Evolutionary conservation across 495 filamentous ascomycete genomes (phyloP).

Genomic region (Cryomyces antarcticus): DNA sequence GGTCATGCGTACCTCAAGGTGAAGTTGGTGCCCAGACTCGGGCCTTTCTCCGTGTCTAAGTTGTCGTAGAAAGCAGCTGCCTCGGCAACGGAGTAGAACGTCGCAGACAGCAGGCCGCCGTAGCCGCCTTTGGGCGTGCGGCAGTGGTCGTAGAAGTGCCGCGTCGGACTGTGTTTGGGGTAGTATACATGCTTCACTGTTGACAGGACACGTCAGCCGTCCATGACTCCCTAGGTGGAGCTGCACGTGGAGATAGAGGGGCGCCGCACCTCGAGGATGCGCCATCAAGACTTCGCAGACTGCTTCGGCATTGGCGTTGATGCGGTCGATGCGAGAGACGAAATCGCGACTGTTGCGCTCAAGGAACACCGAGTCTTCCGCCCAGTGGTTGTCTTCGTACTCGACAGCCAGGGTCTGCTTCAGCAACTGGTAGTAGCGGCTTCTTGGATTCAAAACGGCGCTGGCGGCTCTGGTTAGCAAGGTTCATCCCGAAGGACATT

Average conservation of each 20-base stretch:
- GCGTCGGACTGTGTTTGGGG: constrained; percentile 55
- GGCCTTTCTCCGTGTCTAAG: constrained; percentile 76
- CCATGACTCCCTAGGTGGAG: background rate
- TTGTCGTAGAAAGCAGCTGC: constrained; percentile 70
- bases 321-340: constrained; percentile 55
- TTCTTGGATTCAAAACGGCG: constrained; percentile 64
- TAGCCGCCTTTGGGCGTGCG: constrained; percentile 64
- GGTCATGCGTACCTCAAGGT: constrained; percentile 32
- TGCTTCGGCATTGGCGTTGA: constrained; percentile 71
- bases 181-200: constrained; percentile 70
- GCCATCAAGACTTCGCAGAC: constrained; percentile 48
- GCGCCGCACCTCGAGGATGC: constrained; percentile 28
- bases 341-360: constrained; percentile 95
- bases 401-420: constrained; percentile 38
- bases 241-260: background rate
- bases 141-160: constrained; percentile 55
- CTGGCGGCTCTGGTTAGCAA: constrained; percentile 16
- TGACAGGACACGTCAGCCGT: background rate
- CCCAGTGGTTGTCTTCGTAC: constrained; percentile 83
- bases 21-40: constrained; percentile 92
- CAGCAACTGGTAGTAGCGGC: constrained; percentile 44
- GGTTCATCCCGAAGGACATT: background rate
- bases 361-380: constrained; percentile 81
- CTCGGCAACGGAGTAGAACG: constrained; percentile 47
- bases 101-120: constrained; percentile 72